Evolutionary conservation across 352 stramenopile genomes (phyloP), one percentile per base, ranked within the genome.

Genomic region (Thalassiosira livingstoniorum): DNA sequence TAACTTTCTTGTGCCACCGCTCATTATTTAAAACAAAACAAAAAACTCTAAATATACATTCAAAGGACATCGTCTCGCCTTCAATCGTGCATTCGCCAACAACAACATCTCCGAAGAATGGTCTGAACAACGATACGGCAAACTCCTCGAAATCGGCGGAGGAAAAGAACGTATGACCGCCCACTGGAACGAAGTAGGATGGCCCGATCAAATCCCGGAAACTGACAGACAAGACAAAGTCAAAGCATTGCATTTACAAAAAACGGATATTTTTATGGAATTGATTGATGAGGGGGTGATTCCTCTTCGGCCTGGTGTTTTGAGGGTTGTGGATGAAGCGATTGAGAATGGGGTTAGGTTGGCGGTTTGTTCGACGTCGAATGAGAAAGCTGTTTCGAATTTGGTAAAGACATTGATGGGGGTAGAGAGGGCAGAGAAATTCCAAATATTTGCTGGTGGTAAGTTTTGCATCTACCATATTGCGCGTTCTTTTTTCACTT

Each of bases 101-200:
- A 90, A 90, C 57, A 81, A 78, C 23, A 82, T 95, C 18, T 71
- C 93, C 25, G 91, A 89, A 47, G 80, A 81, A 51, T 96, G 93
- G 93, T 76, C 85, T 64, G 89, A 94, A 23, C 87, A 95, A 45
- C 82, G 85, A 29, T 96, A 96, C 76, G 93, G 93, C 23, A 86
- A 94, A 45, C 80, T 96, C 10, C 65, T 96, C 15, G 91, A 95
- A 76, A 82, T 91, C 10, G 89, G 93, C 2, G 93, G 93, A 11
- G 93, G 93, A 15, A 96, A 96, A 78, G 93, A 96, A 82, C 83
- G 93, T 23, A 96, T 96, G 93, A 96, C 92, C 7, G 91, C 92
- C 29, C 87, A 94, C 81, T 94, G 87, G 89, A 93, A 95, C 72
- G 83, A 92, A 66, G 86, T 94, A 7, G 91, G 91, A 23, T 95